A percentile compares a stretch with the other conserved stretches of the same genome.
Evolutionary conservation across 768 basidiomycete genomes (phyloP).

Genomic region (Candolleomyces aberdarensis): DNA sequence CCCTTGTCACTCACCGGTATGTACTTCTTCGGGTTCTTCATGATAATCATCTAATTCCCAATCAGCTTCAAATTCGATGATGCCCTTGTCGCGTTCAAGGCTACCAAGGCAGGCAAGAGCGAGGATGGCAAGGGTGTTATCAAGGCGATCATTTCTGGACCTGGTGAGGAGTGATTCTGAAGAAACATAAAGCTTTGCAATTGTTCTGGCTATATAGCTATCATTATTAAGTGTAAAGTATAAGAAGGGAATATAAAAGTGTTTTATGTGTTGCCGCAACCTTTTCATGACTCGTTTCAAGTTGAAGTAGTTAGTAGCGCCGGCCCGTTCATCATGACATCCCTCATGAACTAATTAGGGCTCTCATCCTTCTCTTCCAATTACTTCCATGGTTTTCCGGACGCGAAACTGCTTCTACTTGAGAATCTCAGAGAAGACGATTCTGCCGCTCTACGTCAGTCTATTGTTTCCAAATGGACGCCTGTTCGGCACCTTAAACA

Average conservation of each 20-base stretch:
- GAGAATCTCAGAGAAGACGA: slow-evolving; percentile 66
- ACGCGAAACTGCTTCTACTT: slow-evolving; percentile 81
- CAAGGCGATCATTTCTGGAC: slow-evolving; percentile 86
- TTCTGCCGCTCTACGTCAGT: slow-evolving; percentile 78
- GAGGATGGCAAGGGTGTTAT: slow-evolving; percentile 86
- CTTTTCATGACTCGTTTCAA: neutral
- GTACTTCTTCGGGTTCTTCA: neutral
- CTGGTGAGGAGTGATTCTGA: slow-evolving; percentile 32
- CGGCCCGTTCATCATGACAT: neutral
- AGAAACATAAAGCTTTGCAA: neutral
- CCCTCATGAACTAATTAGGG: neutral
- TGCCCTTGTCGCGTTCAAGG: slow-evolving; percentile 77
- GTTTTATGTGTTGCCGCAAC: too few relatives aligned
- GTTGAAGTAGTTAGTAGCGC: neutral
- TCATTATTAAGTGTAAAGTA: neutral
- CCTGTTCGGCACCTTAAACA: slow-evolving; percentile 7
- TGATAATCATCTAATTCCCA: slow-evolving; percentile 3
- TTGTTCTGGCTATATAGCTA: neutral
- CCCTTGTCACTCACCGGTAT: slow-evolving; percentile 86
- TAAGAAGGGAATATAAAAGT: too few relatives aligned
- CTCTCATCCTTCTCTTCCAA: neutral
- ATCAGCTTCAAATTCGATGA: slow-evolving; percentile 71
- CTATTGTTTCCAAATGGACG: neutral
- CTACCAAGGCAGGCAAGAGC: slow-evolving; percentile 77
- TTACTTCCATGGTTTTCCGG: slow-evolving; percentile 57